A percentile compares a stretch with the other conserved stretches of the same genome.
Evolutionary conservation across 2,329 filamentous ascomycete genomes (phyloP).

Genomic region (Pseudocercospora pini-densiflorae): DNA sequence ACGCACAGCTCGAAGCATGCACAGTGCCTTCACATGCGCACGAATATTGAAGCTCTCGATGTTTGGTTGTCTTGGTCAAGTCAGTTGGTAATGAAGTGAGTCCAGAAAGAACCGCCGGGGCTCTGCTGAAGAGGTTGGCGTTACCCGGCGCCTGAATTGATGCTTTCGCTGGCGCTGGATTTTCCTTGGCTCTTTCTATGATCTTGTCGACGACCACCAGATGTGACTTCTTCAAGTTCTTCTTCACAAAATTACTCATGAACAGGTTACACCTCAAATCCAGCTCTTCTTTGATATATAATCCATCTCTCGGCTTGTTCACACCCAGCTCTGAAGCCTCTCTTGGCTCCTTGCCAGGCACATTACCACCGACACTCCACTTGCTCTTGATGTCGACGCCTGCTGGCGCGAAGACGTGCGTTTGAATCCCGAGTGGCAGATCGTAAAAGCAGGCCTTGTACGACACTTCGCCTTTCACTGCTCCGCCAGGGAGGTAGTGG

Average conservation of each 20-base stretch:
- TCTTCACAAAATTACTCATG: conserved; percentile 77
- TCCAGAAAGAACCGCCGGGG: conserved; percentile 7
- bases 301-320: conserved; percentile 64
- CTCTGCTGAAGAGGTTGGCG: conserved; percentile 14
- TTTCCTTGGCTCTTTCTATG: conserved; percentile 27
- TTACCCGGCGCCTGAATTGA: not conserved
- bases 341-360: conserved; percentile 68
- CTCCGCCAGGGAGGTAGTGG: conserved; percentile 70
- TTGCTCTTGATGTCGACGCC: conserved; percentile 78
- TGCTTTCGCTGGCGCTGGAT: conserved; percentile 2
- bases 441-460: conserved; percentile 85
- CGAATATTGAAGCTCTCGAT: conserved; percentile 18
- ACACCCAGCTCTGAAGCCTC: conserved; percentile 66
- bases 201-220: conserved; percentile 65
- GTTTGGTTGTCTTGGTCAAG: conserved; percentile 12
- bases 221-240: conserved; percentile 79
- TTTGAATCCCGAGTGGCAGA: conserved; percentile 73
- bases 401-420: conserved; percentile 81
- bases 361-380: conserved; percentile 80
- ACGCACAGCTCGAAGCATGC: conserved; percentile 20
- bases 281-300: conserved; percentile 86
- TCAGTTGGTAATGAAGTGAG: conserved; percentile 13
- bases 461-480: conserved; percentile 68
- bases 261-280: conserved; percentile 81
- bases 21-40: conserved; percentile 24